Evolutionary conservation across 2,329 filamentous ascomycete genomes (phyloP), one percentile per base, ranked within the genome.

Genomic region (Fusarium marasasianum): DNA sequence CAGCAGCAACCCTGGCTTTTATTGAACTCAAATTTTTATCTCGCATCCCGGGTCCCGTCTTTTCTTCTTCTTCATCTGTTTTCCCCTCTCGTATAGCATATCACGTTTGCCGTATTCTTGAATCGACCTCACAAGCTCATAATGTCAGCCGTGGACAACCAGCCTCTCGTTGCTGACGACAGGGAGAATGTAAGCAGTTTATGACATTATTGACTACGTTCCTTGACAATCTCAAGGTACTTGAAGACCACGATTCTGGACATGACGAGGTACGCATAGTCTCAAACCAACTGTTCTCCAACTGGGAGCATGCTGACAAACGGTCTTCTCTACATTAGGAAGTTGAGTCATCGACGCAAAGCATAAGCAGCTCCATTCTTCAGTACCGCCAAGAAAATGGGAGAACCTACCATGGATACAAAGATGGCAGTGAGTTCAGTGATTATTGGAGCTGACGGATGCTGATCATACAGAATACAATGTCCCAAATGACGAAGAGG

Each of bases 311-410:
- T 3, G 10, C 35, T 68, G 13, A 67, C 35, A 41, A 1, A 2
- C 2, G 8, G 29, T 2, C 4, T n/a, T 44, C 12, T 17, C 18
- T 5, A 13, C 20, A 4, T 13, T 9, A 68, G 66, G 66, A 68
- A 22, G 24, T 48, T 0, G 24, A 58, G 14, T 69, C 66, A 2
- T 70, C 65, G 1, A 70, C 66, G 0, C 57, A 70, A n/a, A 70
- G 66, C 2, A 64, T 70, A 10, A 70, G 65, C n/a, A 70, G 66
- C 6, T 53, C 51, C 6, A 64, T 70, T 31, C 66, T 70, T 12
- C 66, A 70, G 22, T 71, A 71, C 22, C 66, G 68, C 1, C 68
- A 51, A 15, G 68, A 71, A 18, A 71, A 71, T 1, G 68, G 68
- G 5, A 54, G 68, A 15, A 71, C 68, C 3, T 71, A 71, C 12